Base-by-base conservation (phyloP, 192 early-diverging fungal species). In the Cetraspora pellucida region DNA sequence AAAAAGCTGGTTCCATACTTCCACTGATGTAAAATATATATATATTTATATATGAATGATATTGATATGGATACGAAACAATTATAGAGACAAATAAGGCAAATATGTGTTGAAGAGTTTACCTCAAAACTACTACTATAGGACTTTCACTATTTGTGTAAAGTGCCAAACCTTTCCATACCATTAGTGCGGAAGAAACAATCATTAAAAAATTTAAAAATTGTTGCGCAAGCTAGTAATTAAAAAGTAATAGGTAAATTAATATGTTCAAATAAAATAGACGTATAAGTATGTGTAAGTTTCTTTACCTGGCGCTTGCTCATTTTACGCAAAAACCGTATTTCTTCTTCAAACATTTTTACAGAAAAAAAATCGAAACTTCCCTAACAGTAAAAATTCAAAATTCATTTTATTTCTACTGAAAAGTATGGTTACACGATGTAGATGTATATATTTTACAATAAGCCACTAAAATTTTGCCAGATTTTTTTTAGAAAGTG, bases 1-100 rank as follows among this genome's bases (percentile, higher is more conserved):
- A 85, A 81, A 98, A 97, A 28, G 96, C 97, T 31, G 97, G 96
- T 79, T 97, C 95, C 97, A 99, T 99, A 82, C 92, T 94, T 69
- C 92, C 97, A 83, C 93, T 9, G 23, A 25, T 31, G 65, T 44
- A 27, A 28, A 64, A 74, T 64, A 77, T n/a, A n/a, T n/a, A n/a
- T n/a, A n/a, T n/a, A n/a, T n/a, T n/a, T n/a, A n/a, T n/a, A 30
- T 58, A 68, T 63, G n/a, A 43, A 58, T 31, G 37, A 43, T 14
- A 19, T 43, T 43, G 28, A 21, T 43, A 21, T 28, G 21, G 52
- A 59, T 47, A 25, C 64, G 45, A 54, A 67, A 50, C n/a, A 49
- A 65, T 57, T 10, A 7, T 14, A 27, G 5, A 13, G 17, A 21
- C 1, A 65, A 30, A 37, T 46, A 72, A 69, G 43, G 28, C 27